Conservation (phyloP, 225 moss, liverwort and hornwort species). For the Polytrichum formosum region DNA sequence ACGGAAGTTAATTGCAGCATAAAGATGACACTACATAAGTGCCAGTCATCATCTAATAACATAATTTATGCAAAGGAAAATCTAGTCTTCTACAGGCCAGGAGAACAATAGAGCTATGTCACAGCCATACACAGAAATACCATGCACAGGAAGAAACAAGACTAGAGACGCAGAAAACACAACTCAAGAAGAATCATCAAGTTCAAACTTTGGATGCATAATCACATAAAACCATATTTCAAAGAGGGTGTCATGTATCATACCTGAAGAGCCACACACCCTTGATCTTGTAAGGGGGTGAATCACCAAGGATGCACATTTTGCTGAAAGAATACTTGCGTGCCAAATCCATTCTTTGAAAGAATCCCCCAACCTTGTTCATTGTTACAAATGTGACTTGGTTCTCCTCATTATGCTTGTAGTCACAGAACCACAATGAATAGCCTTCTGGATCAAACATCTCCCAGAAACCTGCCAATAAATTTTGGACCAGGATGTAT, state of each 20-base stretch:
- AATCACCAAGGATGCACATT: conserved; percentile 72
- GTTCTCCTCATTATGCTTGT: conserved; percentile 95
- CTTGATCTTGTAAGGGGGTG: conserved; percentile 77
- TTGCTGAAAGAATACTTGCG: conserved; percentile 92
- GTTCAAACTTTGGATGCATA: too few relatives aligned
- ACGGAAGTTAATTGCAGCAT: neutral
- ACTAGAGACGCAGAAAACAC: too few relatives aligned
- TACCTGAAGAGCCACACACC: conserved; percentile 86
- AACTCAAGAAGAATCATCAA: too few relatives aligned
- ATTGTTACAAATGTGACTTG: conserved; percentile 70
- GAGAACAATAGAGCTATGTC: too few relatives aligned
- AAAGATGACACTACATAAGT: too few relatives aligned
- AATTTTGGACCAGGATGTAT: neutral
- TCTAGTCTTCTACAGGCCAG: too few relatives aligned
- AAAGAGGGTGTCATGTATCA: neutral
- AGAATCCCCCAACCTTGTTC: conserved; percentile 97
- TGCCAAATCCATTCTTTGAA: conserved; percentile 86
- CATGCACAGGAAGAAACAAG: too few relatives aligned
- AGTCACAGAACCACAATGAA: conserved; percentile 92
- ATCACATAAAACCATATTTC: too few relatives aligned
- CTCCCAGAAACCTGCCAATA: conserved; percentile 89
- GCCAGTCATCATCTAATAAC: too few relatives aligned
- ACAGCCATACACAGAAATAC: too few relatives aligned
- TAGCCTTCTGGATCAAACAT: conserved; percentile 92
- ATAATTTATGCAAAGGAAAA: too few relatives aligned